Base-by-base conservation (phyloP, 139 green algal genomes). In the Picocystis salinarum region DNA sequence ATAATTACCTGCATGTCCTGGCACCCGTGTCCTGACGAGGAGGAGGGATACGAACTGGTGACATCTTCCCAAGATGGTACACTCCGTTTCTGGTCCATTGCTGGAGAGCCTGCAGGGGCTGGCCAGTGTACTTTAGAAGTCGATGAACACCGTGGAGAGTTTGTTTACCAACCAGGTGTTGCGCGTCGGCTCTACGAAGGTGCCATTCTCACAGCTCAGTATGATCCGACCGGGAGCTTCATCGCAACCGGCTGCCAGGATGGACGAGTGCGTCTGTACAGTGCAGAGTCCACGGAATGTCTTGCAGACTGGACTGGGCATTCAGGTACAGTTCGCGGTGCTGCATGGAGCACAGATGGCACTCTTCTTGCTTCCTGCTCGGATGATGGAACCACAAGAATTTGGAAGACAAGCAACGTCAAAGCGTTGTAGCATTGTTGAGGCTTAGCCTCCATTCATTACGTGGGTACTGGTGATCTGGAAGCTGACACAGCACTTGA, bases 1-100 rank as follows among this genome's bases (percentile, higher is more conserved):
- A 20, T 7, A 23, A 48, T 59, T 6, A 55, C 42, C 3, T 42
- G 15, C 5, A n/a, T 53, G 13, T 50, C 37, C 4, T 59, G 51
- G 51, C 30, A 59, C 28, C 51, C 51, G 27, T 36, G 25, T 51
- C 45, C 9, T 12, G 28, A 20, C 9, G 45, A 49, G 9, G 26
- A 12, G 6, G 28, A 20, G 15, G 20, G 15, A 19, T 15, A 15
- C 9, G 17, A 37, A 10, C 7, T 51, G 28, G 22, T 18, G 22
- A 52, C 22, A 6, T 29, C 45, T n/a, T 33, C 19, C 23, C 45
- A 33, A 17, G 45, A 52, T 18, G 45, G 45, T 6, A 52, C 45
- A 15, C n/a, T 52, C 10, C n/a, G 19, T 12, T 7, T 46, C 6
- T 52, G 45, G 45, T 29, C 40, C 6, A 51, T 51, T 9, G 10